phyloP scores from a whole-genome alignment of 768 basidiomycete genomes.

The Dacryopinax spathularia region DNA sequence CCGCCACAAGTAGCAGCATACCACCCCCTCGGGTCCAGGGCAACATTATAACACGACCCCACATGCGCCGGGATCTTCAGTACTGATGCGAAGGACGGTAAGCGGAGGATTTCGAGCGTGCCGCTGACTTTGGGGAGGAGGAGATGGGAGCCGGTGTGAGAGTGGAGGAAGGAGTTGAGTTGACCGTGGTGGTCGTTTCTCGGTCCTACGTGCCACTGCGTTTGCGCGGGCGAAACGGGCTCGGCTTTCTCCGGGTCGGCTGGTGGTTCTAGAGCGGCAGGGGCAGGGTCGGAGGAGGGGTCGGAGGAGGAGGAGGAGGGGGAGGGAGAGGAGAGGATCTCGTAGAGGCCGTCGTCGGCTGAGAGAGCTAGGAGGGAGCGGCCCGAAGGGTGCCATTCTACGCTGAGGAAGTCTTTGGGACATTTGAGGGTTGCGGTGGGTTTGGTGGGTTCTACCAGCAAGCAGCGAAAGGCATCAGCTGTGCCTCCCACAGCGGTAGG shows the following conservation, averaged over 20 bases:
- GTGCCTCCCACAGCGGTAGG: neutral
- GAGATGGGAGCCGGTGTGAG: constrained; percentile 1
- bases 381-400: neutral
- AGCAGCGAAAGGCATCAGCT: too few relatives aligned
- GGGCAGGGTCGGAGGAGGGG: neutral
- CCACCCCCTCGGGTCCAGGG: constrained; percentile 68
- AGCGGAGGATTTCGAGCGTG: constrained; percentile 56
- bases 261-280: neutral
- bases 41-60: constrained; percentile 62
- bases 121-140: constrained; percentile 33
- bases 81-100: constrained; percentile 42
- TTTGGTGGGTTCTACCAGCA: constrained; percentile 9
- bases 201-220: neutral
- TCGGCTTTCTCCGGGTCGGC: neutral
- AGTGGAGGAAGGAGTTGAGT: neutral
- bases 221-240: neutral
- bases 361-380: neutral
- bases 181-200: neutral
- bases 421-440: neutral
- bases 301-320: neutral
- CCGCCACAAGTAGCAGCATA: constrained; percentile 69
- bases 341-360: neutral
- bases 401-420: neutral
- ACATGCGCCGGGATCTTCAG: constrained; percentile 63
- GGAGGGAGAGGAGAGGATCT: neutral